Evolutionary conservation across 768 basidiomycete species (phyloP), one percentile per base, ranked within the genome.

Genomic region (Trametes villosa): DNA sequence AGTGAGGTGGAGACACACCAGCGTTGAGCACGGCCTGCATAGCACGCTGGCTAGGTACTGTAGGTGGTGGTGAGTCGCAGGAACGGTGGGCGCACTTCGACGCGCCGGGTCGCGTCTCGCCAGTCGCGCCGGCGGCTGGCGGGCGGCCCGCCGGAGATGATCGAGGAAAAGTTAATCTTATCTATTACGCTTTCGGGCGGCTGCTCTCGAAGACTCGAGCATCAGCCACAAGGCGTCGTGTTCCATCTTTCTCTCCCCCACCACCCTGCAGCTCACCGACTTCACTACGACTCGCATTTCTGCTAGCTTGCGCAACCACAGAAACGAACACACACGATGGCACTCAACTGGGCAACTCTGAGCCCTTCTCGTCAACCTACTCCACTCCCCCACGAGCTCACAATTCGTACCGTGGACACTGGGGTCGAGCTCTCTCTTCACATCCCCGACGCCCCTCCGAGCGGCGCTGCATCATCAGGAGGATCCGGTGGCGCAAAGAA

Each of bases 321-420:
- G 24, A 38, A 1, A 13, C 20, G 9, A n/a, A 20, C 44, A 13
- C 11, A 11, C 65, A 59, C 53, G n/a, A 92, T 92, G 91, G 86
- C 91, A 8, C 79, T 93, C 42, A 91, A 93, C 76, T 91, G 88
- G 87, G 81, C 83, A 0, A 89, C 89, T 81, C 78, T 92, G 26
- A 79, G 78, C 57, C 71, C 79, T 4, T 78, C 86, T 41, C 79
- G 83, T 52, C 74, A 79, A 11, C 88, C 88, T 5, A 76, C 91
- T 11, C 87, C 88, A 17, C 76, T 92, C 20, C 85, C 82, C 0
- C 72, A 84, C 44, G 91, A 94, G 71, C 75, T 76, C 68, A 81
- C 76, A 0, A 81, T 92, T 38, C 81, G 83, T 15, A 78, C 77
- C 1, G 67, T 89, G 56, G 81, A 85, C 52, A 72, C 79, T 15